Evolutionary conservation across 768 basidiomycete genomes (phyloP), one percentile per base, ranked within the genome.

Genomic region (Lactifluus volemus): DNA sequence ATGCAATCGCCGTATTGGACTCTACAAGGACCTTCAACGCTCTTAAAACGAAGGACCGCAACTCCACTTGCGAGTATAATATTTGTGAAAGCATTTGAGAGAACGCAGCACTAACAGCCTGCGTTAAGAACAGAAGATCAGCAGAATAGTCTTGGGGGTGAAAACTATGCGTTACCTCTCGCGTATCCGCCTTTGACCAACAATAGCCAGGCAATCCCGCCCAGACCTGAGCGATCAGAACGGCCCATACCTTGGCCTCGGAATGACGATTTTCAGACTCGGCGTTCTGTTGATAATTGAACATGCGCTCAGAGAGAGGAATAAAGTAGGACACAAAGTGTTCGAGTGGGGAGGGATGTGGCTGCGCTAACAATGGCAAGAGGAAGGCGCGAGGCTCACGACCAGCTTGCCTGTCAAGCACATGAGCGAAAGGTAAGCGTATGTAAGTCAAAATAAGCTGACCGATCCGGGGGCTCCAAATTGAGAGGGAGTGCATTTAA

Each of bases 241-340:
- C 93, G 65, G 84, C 89, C 92, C 93, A 99, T 41, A 98, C 86
- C 73, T 98, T 99, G 14, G 88, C 89, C 72, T 98, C 94, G 0
- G 89, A 85, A 53, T 80, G 81, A 41, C 85, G 83, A 12, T 81
- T 83, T 57, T 86, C 86, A 7, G 78, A 75, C 64, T 90, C 89
- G 0, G 92, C 89, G 15, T 81, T 85, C 61, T 89, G 84, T 69
- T 95, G 89, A 41, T 91, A 74, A 68, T 92, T 82, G 69, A 98
- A 99, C 81, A 98, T 86, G 17, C 85, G 80, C 72, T 98, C 95
- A 51, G 94, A 97, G 52, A 98, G 74, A 17, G 96, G 96, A 8
- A 98, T 88, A 67, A 98, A 98, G 72, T 90, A 91, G 2, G 83
- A 81, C 38, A 91, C 79, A 68, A 98, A 99, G 75, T 96, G 95